Conservation (phyloP, 2,329 filamentous ascomycete genomes). For the Camptophora hylomeconis region DNA sequence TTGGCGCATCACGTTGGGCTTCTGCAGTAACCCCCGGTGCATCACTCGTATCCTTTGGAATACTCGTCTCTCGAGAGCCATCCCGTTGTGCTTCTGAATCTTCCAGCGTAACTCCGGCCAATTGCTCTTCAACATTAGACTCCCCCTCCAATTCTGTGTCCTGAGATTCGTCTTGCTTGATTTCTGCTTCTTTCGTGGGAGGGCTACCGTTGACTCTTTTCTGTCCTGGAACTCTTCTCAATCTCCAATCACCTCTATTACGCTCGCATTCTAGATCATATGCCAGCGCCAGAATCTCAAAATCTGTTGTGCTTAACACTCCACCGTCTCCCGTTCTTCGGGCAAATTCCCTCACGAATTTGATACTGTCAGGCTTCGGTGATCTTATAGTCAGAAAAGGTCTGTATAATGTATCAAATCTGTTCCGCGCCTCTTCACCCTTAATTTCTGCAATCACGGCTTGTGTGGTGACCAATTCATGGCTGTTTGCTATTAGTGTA, state of each 20-base stretch:
- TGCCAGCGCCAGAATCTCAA: conserved; percentile 76
- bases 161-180: conserved; percentile 16
- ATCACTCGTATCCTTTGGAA: conserved; percentile 10
- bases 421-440: conserved; percentile 64
- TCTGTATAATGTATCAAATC: conserved; percentile 70
- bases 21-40: too few species aligned
- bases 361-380: conserved; percentile 64
- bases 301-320: conserved; percentile 77
- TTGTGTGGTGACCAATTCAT: conserved; percentile 69
- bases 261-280: conserved; percentile 91
- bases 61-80: background rate
- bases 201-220: conserved; percentile 61
- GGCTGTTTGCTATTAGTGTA: conserved; percentile 63
- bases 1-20: conserved; percentile 16
- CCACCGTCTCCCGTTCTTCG: conserved; percentile 77
- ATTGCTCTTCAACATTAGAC: conserved; percentile 13
- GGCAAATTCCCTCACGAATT: conserved; percentile 72
- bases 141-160: conserved; percentile 10
- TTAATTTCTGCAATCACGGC: conserved; percentile 78
- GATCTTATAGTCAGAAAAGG: conserved; percentile 71
- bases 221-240: conserved; percentile 67
- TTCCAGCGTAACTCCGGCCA: background rate
- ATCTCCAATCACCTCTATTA: conserved; percentile 77
- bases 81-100: background rate
- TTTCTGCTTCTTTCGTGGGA: conserved; percentile 29